Conservation (phyloP, 768 basidiomycete species). For the Psilocybe azurescens region DNA sequence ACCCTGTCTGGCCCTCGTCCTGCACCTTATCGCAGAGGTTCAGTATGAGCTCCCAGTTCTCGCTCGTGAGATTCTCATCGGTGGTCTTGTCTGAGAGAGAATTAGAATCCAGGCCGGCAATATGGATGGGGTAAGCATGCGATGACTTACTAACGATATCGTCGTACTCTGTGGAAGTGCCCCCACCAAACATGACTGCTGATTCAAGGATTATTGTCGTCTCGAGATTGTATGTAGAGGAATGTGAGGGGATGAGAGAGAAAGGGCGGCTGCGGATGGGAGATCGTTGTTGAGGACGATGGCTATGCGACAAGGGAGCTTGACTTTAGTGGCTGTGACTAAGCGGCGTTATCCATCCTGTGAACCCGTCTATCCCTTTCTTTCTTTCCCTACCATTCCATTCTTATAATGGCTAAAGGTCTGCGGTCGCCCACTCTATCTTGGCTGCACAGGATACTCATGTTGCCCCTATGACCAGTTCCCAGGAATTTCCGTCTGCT, state of each 20-base stretch:
- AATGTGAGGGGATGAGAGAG: conserved; percentile 2
- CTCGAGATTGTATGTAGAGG: not conserved
- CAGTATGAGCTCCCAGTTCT: conserved; percentile 95
- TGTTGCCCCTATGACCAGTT: conserved; percentile 50
- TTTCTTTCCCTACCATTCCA: conserved; percentile 7
- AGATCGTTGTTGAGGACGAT: conserved; percentile 3
- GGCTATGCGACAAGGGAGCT: conserved; percentile 18
- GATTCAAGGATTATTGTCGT: conserved; percentile 4
- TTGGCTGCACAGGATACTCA: conserved; percentile 6
- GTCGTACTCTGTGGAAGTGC: conserved; percentile 80
- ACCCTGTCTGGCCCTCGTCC: conserved; percentile 91
- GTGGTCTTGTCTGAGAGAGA: conserved; percentile 81
- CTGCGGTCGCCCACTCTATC: conserved; percentile 12
- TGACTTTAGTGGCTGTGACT: conserved; percentile 34
- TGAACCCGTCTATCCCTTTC: conserved; percentile 5
- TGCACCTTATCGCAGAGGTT: conserved; percentile 96
- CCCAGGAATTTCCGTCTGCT: conserved; percentile 96
- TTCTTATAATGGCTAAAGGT: conserved; percentile 57
- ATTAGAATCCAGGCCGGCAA: no score
- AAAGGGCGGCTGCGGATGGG: conserved; percentile 15
- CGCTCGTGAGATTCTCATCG: conserved; percentile 93
- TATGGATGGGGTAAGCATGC: not conserved
- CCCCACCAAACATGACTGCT: conserved; percentile 70
- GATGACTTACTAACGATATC: conserved; percentile 83
- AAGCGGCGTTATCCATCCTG: conserved; percentile 12